These are phyloP conservation scores for Omphalotus guepiniiformis DNA, from an alignment of 768 basidiomycete species.

Conservation along the genomic window DNA sequence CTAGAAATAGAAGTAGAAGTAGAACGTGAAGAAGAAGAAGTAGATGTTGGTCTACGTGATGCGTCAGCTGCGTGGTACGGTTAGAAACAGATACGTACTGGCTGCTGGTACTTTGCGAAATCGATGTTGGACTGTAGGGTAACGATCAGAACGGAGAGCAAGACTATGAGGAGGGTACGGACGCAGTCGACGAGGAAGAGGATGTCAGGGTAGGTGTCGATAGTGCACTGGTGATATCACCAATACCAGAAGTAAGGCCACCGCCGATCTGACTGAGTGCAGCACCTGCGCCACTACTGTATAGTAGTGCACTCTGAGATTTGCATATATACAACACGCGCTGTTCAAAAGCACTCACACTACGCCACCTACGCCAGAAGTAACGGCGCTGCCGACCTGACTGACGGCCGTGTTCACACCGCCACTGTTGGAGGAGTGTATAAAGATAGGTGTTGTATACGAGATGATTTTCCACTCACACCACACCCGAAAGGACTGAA, in stretches of 20 bases:
- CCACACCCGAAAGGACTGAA: too few relatives aligned
- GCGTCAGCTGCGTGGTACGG: not conserved
- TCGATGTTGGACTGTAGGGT: too few relatives aligned
- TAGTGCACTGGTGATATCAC: conserved; percentile 2
- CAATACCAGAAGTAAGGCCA: conserved; percentile 7
- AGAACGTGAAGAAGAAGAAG: not conserved
- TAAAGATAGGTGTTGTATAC: not conserved
- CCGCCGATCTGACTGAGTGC: not conserved
- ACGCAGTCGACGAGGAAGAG: conserved; percentile 1
- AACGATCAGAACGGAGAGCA: too few relatives aligned
- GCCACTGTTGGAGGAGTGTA: not conserved
- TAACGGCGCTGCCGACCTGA: too few relatives aligned
- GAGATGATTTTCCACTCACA: too few relatives aligned
- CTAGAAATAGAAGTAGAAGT: conserved; percentile 1
- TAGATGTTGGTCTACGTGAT: not conserved
- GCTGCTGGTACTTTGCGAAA: not conserved
- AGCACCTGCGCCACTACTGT: not conserved
- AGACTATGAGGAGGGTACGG: too few relatives aligned
- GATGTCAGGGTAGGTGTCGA: not conserved
- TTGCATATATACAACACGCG: not conserved
- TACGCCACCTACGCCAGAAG: too few relatives aligned
- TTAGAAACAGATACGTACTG: not conserved
- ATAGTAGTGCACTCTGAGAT: not conserved
- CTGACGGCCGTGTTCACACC: too few relatives aligned
- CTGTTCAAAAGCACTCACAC: not conserved